Base-by-base conservation (phyloP, 768 basidiomycete genomes). In the Trametes elegans region DNA sequence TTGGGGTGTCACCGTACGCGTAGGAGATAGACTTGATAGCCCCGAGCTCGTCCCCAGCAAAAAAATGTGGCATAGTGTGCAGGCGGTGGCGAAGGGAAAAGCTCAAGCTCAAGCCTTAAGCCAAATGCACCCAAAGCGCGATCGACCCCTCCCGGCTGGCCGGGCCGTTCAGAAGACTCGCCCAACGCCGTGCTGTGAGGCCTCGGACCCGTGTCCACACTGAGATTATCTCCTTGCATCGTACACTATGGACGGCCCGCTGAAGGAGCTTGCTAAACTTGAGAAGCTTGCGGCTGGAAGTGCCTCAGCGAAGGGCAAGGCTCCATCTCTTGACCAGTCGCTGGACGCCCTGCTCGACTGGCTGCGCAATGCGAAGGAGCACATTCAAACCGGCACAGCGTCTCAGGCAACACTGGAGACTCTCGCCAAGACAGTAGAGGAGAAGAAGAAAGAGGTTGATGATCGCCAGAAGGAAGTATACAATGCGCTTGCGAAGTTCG, bases 401-500 rank as follows among this genome's bases (percentile, higher is more conserved):
- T 73, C 79, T 14, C 75, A 80, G 57, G 79, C 79, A 16, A 74
- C 77, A 13, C 70, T 87, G 11, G 71, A 68, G 28, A 66, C 76
- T 7, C 72, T 91, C 9, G 73, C 78, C 16, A 80, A 79, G 65
- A 75, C 77, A 2, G 78, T 91, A 2, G 88, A 90, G 44, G 68
- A 74, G 0, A 82, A 72, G 70, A 93, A 90, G 84, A 93, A 86
- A 68, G 90, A 91, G 54, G 76, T 93, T 1, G 90, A 92, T 53
- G 90, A 94, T 31, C 79, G 86, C 3, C 86, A 94, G 76, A 98
- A 95, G 70, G 93, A 94, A 62, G 79, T 93, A 29, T 91, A 95
- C 63, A 81, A 78, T 18, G 83, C 85, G 2, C 71, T 97, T 8
- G 81, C 84, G 24, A 82, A 83, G 61, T 76, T 95, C 32, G 92